Evolutionary conservation across 2,329 filamentous ascomycete genomes (phyloP), one percentile per base, ranked within the genome.

Genomic region (Phaeomoniella chlamydospora): DNA sequence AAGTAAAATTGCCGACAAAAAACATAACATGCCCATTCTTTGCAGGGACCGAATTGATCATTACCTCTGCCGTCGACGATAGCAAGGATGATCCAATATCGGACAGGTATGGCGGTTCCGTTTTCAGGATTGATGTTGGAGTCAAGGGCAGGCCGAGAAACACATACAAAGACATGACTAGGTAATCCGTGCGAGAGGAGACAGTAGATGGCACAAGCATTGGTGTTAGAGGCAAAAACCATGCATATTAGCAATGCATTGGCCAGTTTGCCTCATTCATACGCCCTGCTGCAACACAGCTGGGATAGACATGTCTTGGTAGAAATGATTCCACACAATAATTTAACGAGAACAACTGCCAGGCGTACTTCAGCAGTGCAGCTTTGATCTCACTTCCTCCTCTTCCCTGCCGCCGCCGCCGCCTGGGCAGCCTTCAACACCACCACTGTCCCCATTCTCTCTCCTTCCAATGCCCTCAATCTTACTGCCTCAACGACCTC

Each of bases 21-120:
- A 81, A 84, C 56, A 72, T 84, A 43, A 90, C 84, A 5, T 94
- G 86, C 57, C 74, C 80, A 13, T 75, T 78, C 43, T 88, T 94
- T 53, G 75, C 77, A 19, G 86, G 82, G 5, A 71, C 68, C 10
- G 65, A 74, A 49, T 63, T 94, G 39, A 80, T 80, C 57, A 80
- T 94, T 50, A 94, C 86, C 14, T 82, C 74, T 37, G 84, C 84
- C 4, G 75, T 78, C 51, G 76, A 81, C 41, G 68, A 74, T 42
- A 68, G 69, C 5, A 72, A 77, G 32, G 75, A 77, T 31, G 65
- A 71, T 39, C 71, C 72, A 4, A 62, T 69, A 50, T 79, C 75
- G 47, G 67, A 67, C 47, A 67, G 67, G 55, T 70, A 73, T 41
- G 74, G 77, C 19, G 86, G 87, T 2, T 77, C 70, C 16, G 51